phyloP scores from a whole-genome alignment of 129 eudicot species.

The Helichrysum umbraculigerum region DNA sequence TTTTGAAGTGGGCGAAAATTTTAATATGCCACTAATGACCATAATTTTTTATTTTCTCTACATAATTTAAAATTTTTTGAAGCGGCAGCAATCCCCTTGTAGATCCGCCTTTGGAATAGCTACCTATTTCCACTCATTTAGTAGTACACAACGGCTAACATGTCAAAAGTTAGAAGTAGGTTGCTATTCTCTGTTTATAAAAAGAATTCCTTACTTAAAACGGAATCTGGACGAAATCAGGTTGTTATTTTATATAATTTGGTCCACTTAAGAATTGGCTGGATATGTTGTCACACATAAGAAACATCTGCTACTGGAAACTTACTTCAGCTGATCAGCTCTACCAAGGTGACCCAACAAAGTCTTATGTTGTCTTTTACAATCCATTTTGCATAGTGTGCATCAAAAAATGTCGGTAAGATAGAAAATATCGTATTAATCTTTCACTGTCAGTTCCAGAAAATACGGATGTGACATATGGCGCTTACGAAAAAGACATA shows the following conservation, averaged over 20 bases:
- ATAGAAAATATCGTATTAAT: slow-evolving; percentile 18
- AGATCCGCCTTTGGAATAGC: neutral
- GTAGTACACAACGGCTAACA: neutral
- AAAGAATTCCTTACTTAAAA: too few relatives aligned
- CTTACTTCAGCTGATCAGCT: slow-evolving; percentile 18
- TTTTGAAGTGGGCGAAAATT: too few relatives aligned
- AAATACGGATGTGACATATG: slow-evolving; percentile 25
- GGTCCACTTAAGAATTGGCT: neutral
- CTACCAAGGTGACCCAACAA: slow-evolving; percentile 14
- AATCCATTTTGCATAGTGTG: slow-evolving; percentile 17
- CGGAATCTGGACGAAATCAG: too few relatives aligned
- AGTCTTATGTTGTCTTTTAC: slow-evolving; percentile 15
- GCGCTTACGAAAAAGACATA: slow-evolving; percentile 29
- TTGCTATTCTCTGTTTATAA: neutral
- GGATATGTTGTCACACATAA: slow-evolving; percentile 17
- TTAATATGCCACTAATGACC: neutral
- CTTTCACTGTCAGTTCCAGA: slow-evolving; percentile 24
- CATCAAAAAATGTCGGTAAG: slow-evolving; percentile 20
- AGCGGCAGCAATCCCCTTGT: too few relatives aligned
- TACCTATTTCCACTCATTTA: neutral
- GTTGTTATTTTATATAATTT: too few relatives aligned
- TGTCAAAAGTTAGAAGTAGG: neutral
- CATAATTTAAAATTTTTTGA: too few relatives aligned
- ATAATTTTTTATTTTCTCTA: too few relatives aligned
- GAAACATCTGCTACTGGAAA: slow-evolving; percentile 22